phyloP scores from a whole-genome alignment of 2,329 filamentous ascomycete genomes.

The Fusarium luffae region DNA sequence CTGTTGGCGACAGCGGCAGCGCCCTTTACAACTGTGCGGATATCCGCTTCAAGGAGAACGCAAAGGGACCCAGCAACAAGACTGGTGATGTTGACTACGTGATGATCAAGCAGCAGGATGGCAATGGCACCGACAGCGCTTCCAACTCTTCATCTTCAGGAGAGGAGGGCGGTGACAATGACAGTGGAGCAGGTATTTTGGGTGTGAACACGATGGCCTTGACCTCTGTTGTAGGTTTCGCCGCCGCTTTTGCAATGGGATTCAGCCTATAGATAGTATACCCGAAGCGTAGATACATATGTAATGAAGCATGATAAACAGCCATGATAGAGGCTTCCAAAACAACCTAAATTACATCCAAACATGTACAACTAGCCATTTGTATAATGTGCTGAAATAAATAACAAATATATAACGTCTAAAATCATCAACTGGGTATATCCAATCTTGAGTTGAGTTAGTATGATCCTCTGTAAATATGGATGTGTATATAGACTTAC shows the following conservation, averaged over 20 bases:
- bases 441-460: slow-evolving; percentile 41
- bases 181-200: slow-evolving; percentile 40
- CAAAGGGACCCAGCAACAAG: slow-evolving; percentile 57
- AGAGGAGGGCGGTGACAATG: slow-evolving; percentile 22
- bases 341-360: slow-evolving; percentile 28
- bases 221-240: slow-evolving; percentile 52
- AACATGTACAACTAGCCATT: slow-evolving; percentile 1
- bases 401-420: slow-evolving; percentile 9
- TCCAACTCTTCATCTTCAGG: slow-evolving; percentile 30
- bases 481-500: slow-evolving; percentile 21
- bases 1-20: slow-evolving; percentile 65
- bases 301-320: slow-evolving; percentile 7
- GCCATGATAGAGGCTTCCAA: slow-evolving; percentile 21
- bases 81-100: slow-evolving; percentile 57
- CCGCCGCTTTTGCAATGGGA: slow-evolving; percentile 52
- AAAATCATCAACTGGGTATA: slow-evolving; percentile 33
- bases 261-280: slow-evolving; percentile 47
- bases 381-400: not conserved
- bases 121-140: slow-evolving; percentile 33
- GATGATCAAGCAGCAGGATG: slow-evolving; percentile 47
- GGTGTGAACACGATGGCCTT: slow-evolving; percentile 47
- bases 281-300: slow-evolving; percentile 1
- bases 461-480: not conserved
- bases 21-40: slow-evolving; percentile 83
- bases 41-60: slow-evolving; percentile 70